Percentiles rank a stretch among this genome's conserved stretches.
phyloP scores from a whole-genome alignment of 2,329 filamentous ascomycete species.

The Xylariaceae sp. region DNA sequence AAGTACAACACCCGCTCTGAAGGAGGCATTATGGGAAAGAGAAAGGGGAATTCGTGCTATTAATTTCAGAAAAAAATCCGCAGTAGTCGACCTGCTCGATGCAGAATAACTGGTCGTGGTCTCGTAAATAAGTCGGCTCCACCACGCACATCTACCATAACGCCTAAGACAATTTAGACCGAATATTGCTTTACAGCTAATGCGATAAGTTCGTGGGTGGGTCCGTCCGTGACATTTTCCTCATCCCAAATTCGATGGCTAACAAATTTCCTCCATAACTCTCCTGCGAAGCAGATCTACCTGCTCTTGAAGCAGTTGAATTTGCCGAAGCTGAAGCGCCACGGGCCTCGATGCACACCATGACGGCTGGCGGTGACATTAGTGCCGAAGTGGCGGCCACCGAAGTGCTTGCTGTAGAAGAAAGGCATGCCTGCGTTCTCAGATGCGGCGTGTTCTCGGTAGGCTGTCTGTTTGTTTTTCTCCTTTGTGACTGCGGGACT shows the following conservation, averaged over 20 bases:
- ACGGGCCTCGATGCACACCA: constrained; percentile 53
- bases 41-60: neutral
- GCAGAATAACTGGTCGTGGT: neutral
- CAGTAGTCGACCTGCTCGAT: neutral
- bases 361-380: constrained; percentile 49
- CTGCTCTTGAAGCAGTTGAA: constrained; percentile 53
- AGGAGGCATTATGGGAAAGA: neutral
- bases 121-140: neutral
- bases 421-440: constrained; percentile 45
- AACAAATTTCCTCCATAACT: neutral
- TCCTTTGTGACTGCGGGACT: neutral
- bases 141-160: neutral
- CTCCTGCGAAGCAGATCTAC: constrained; percentile 1
- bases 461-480: neutral
- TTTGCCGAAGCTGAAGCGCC: constrained; percentile 52
- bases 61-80: neutral
- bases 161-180: neutral
- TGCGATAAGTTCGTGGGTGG: neutral
- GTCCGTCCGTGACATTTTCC: neutral
- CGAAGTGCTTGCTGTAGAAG: constrained; percentile 50
- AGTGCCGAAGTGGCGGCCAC: constrained; percentile 54
- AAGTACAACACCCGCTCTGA: neutral
- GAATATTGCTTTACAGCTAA: neutral
- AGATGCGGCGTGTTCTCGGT: constrained; percentile 4
- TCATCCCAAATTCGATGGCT: neutral